phyloP scores from a whole-genome alignment of 306 rosid genomes.

The Amphicarpaea edgeworthii region DNA sequence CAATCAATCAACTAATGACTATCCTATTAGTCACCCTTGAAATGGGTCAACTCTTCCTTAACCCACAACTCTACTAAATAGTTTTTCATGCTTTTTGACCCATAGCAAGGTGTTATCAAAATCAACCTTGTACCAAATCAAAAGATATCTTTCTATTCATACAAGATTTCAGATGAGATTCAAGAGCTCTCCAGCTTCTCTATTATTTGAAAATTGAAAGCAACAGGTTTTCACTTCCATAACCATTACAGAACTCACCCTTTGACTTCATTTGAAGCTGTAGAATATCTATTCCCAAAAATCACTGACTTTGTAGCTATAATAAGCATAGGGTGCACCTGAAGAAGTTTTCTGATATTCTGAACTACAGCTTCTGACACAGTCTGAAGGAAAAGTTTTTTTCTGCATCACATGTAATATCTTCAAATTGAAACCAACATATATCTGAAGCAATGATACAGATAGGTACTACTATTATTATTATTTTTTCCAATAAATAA shows the following conservation, averaged over 20 bases:
- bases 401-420: slow-evolving; percentile 57
- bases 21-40: slow-evolving; percentile 8
- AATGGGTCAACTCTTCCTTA: slow-evolving; percentile 33
- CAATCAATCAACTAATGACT: slow-evolving; percentile 32
- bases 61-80: slow-evolving; percentile 19
- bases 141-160: slow-evolving; percentile 27
- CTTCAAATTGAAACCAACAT: slow-evolving; percentile 40
- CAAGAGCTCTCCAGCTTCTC: slow-evolving; percentile 26
- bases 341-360: slow-evolving; percentile 75
- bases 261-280: slow-evolving; percentile 53
- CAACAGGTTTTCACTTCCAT: slow-evolving; percentile 26
- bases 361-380: slow-evolving; percentile 77
- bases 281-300: slow-evolving; percentile 59
- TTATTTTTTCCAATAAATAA: too few relatives aligned
- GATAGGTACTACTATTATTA: not conserved
- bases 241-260: slow-evolving; percentile 60
- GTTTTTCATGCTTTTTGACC: slow-evolving; percentile 11
- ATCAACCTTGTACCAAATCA: slow-evolving; percentile 25
- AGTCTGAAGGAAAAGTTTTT: slow-evolving; percentile 72
- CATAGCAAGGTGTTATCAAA: slow-evolving; percentile 17
- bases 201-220: slow-evolving; percentile 17
- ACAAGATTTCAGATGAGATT: slow-evolving; percentile 18
- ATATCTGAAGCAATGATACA: slow-evolving; percentile 11
- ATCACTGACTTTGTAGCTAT: slow-evolving; percentile 78
- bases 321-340: slow-evolving; percentile 81